Conservation (phyloP, 1,139 yeast genomes). For the Yamadazyma oceani region DNA sequence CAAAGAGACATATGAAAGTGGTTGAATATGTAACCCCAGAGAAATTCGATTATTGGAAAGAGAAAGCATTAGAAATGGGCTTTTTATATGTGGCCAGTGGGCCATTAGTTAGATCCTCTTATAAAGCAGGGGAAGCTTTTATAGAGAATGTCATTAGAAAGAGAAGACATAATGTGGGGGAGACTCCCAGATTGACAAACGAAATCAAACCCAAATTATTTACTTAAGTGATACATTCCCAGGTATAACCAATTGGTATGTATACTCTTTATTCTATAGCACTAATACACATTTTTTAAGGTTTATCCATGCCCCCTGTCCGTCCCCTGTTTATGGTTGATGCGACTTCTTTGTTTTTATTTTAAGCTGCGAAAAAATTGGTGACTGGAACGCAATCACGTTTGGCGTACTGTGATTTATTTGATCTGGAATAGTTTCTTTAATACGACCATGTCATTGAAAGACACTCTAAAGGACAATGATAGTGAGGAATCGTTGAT, state of each 20-base stretch:
- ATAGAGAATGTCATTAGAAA: conserved; percentile 90
- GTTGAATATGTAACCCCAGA: conserved; percentile 95
- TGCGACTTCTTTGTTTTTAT: conserved; percentile 1
- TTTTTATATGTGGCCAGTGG: conserved; percentile 97
- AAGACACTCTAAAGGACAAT: conserved; percentile 13
- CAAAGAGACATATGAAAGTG: conserved; percentile 97
- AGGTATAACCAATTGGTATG: too few species aligned
- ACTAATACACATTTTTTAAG: too few species aligned
- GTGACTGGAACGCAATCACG: background rate
- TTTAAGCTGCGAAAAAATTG: conserved; percentile 2
- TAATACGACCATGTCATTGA: conserved; percentile 8
- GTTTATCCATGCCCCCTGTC: too few species aligned
- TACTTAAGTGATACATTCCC: too few species aligned
- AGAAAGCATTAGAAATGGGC: conserved; percentile 84
- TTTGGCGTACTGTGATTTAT: conserved; percentile 1
- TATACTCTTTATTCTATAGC: too few species aligned
- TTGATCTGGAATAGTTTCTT: background rate
- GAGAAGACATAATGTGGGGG: conserved; percentile 57
- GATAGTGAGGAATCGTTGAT: conserved; percentile 49
- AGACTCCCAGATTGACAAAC: conserved; percentile 36
- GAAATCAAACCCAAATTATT: conserved; percentile 7
- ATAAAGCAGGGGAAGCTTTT: conserved; percentile 98
- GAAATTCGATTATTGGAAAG: conserved; percentile 91
- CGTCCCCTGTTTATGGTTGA: background rate
- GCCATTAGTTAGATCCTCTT: conserved; percentile 92